Percentiles rank a stretch among this genome's conserved stretches.
phyloP scores from a whole-genome alignment of 768 basidiomycete species.

The Leucocoprinus sp. region DNA sequence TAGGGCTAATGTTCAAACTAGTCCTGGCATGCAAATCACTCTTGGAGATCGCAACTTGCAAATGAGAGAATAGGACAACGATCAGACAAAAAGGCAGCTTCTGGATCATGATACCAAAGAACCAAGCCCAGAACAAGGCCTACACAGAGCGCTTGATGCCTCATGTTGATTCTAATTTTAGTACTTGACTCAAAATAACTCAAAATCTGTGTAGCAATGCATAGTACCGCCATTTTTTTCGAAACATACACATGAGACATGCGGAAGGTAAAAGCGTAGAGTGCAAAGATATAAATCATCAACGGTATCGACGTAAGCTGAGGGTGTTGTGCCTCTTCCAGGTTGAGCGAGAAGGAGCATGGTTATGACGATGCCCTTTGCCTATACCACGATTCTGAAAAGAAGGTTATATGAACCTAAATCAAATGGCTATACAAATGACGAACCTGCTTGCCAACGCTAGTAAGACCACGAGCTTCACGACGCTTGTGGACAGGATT shows the following conservation, averaged over 20 bases:
- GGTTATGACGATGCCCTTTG: conserved; percentile 93
- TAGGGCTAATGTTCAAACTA: conserved; percentile 31
- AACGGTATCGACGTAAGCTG: conserved; percentile 84
- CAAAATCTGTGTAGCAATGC: not conserved
- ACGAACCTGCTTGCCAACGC: conserved; percentile 87
- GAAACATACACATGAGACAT: conserved; percentile 16
- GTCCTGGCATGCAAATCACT: conserved; percentile 14
- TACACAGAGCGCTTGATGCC: not conserved
- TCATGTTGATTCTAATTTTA: not conserved
- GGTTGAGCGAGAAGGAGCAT: conserved; percentile 81
- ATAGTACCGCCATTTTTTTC: conserved; percentile 2
- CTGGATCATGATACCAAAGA: not conserved
- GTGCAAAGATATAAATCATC: conserved; percentile 27
- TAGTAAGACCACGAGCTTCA: conserved; percentile 95
- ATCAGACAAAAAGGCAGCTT: conserved; percentile 9
- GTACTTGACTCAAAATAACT: too few species aligned
- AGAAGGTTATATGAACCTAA: conserved; percentile 4
- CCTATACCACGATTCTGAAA: conserved; percentile 89
- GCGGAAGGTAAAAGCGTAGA: conserved; percentile 16
- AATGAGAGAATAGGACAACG: conserved; percentile 7
- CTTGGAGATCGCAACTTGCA: not conserved
- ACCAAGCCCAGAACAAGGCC: not conserved
- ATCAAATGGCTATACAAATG: not conserved
- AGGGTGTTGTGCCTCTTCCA: conserved; percentile 99
- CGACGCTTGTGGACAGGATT: conserved; percentile 99